Conservation (phyloP, 495 filamentous ascomycete species). For the Terfezia boudieri region DNA sequence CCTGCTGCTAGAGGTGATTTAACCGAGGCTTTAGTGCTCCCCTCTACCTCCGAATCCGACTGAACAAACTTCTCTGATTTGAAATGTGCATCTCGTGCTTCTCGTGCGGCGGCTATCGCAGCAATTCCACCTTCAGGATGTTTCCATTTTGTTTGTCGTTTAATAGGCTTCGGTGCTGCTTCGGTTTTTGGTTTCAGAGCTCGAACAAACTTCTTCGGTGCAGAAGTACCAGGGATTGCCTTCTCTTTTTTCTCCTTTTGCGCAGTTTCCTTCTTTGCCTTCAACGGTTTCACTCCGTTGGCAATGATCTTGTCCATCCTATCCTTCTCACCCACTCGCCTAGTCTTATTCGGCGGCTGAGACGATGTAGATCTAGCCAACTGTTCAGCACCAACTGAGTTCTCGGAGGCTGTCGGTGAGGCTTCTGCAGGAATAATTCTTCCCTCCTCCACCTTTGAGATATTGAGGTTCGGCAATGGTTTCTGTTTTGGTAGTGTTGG, state of each 20-base stretch:
- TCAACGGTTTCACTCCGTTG: slow-evolving; percentile 26
- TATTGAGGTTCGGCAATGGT: slow-evolving; percentile 27
- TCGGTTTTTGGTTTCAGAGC: slow-evolving; percentile 12
- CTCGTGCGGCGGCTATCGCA: slow-evolving; percentile 13
- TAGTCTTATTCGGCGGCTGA: slow-evolving; percentile 23
- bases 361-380: slow-evolving; percentile 25
- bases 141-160: slow-evolving; percentile 2
- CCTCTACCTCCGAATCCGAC: slow-evolving; percentile 10
- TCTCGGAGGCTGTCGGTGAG: slow-evolving; percentile 23
- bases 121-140: slow-evolving; percentile 1
- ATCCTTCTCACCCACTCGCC: slow-evolving; percentile 25
- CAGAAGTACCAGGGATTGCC: not conserved
- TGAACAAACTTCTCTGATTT: slow-evolving; percentile 3
- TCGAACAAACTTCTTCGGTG: slow-evolving; percentile 6
- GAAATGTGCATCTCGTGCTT: slow-evolving; percentile 6
- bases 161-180: slow-evolving; percentile 4
- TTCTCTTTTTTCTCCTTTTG: slow-evolving; percentile 16
- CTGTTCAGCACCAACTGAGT: slow-evolving; percentile 22
- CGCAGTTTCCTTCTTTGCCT: slow-evolving; percentile 23
- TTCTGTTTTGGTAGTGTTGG: slow-evolving; percentile 24
- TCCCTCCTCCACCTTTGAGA: slow-evolving; percentile 21
- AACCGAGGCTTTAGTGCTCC: slow-evolving; percentile 5
- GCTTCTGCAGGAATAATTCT: slow-evolving; percentile 21
- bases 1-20: slow-evolving; percentile 1
- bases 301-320: slow-evolving; percentile 17